A percentile compares a stretch with the other conserved stretches of the same genome.
phyloP scores from a whole-genome alignment of 1,284 basidiomycete genomes.

The Malassezia pachydermatis region DNA sequence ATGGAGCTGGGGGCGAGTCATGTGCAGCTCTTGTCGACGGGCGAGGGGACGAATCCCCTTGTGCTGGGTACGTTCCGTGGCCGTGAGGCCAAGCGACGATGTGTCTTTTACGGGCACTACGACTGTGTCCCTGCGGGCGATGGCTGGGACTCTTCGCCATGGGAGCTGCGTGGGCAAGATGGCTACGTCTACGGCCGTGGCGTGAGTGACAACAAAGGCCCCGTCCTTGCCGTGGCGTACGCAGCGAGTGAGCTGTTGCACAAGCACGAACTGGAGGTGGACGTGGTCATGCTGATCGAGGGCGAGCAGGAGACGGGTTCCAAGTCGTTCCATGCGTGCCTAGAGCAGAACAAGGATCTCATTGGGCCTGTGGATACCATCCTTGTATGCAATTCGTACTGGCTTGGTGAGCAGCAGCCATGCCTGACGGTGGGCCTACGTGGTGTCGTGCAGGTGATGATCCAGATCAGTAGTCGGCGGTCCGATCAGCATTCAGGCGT shows the following conservation, averaged over 20 bases:
- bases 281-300: constrained; percentile 82
- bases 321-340: constrained; percentile 66
- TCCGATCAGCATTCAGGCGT: constrained; percentile 82
- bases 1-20: constrained; percentile 34
- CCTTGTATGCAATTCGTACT: constrained; percentile 67
- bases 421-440: constrained; percentile 91
- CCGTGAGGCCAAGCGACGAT: constrained; percentile 13
- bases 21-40: constrained; percentile 28
- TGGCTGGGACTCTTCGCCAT: constrained; percentile 76
- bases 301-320: constrained; percentile 93
- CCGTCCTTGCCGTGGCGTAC: constrained; percentile 78
- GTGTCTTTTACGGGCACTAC: constrained; percentile 44
- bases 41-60: constrained; percentile 28
- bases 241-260: constrained; percentile 72
- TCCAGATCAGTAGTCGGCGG: constrained; percentile 56
- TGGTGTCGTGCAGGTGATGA: constrained; percentile 74
- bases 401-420: constrained; percentile 87
- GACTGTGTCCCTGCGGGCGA: constrained; percentile 36
- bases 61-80: constrained; percentile 34
- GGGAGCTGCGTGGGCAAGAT: constrained; percentile 68
- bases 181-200: constrained; percentile 91
- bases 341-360: constrained; percentile 58
- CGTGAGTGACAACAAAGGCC: constrained; percentile 69
- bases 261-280: constrained; percentile 64
- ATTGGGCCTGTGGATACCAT: constrained; percentile 38